Percentiles rank a stretch among this genome's conserved stretches.
These are phyloP conservation scores for Beauveria rudraprayagi DNA, from an alignment of 2,329 filamentous ascomycete genomes.

Conservation along the genomic window DNA sequence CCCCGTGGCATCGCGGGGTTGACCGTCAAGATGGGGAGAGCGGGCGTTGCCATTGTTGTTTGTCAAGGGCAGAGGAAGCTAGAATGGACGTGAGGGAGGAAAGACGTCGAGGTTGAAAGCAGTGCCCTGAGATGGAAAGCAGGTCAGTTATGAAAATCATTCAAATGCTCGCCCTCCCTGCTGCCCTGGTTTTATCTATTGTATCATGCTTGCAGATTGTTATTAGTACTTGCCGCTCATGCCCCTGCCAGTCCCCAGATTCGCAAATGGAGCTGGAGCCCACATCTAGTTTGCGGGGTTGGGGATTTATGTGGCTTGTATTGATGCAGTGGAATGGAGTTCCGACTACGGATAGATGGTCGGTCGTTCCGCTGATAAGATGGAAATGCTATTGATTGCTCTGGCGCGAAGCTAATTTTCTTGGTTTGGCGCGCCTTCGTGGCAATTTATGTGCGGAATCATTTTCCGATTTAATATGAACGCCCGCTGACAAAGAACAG, in stretches of 20 bases:
- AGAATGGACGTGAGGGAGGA: not conserved
- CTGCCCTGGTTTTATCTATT: not conserved
- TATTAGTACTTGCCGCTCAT: not conserved
- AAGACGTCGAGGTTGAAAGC: no score
- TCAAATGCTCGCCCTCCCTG: not conserved
- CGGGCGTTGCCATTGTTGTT: not conserved
- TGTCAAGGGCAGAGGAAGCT: not conserved
- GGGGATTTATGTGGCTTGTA: no score
- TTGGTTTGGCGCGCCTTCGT: not conserved
- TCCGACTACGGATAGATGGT: not conserved
- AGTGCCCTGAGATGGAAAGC: no score
- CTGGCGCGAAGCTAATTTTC: not conserved
- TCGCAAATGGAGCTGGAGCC: not conserved
- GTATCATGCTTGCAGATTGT: not conserved
- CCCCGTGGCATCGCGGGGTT: slow-evolving; percentile 6
- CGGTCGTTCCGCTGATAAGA: not conserved
- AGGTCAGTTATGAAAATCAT: no score
- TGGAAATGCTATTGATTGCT: not conserved
- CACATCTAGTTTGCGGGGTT: not conserved
- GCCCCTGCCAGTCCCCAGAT: not conserved
- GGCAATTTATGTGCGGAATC: not conserved
- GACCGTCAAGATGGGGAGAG: not conserved
- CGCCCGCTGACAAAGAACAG: not conserved
- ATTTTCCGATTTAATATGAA: not conserved
- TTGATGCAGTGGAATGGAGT: not conserved